These are phyloP conservation scores for Monascus ruber DNA, from an alignment of 2,329 filamentous ascomycete species.

Conservation along the genomic window DNA sequence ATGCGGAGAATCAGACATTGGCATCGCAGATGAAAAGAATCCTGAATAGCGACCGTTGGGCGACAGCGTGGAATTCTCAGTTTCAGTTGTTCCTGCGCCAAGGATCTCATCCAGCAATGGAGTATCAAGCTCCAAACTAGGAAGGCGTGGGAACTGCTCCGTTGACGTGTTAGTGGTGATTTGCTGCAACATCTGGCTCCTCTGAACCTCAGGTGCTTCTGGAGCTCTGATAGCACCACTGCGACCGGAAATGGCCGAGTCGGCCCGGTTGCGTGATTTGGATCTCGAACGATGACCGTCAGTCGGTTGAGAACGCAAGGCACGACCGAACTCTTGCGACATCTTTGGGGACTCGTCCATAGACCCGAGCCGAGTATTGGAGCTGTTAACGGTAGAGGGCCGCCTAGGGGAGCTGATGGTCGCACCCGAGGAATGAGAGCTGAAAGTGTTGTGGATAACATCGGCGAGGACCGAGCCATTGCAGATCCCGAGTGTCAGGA, in stretches of 20 bases:
- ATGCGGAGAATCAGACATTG: slow-evolving; percentile 55
- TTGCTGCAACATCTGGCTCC: slow-evolving; percentile 39
- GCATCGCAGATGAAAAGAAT: slow-evolving; percentile 78
- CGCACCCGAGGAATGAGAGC: slow-evolving; percentile 37
- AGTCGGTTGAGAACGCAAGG: slow-evolving; percentile 48
- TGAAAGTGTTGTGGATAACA: slow-evolving; percentile 49
- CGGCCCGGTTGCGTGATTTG: slow-evolving; percentile 40
- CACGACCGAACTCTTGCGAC: slow-evolving; percentile 55
- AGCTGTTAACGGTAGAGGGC: slow-evolving; percentile 40
- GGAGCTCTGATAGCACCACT: slow-evolving; percentile 27
- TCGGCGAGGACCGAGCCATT: slow-evolving; percentile 57
- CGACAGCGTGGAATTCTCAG: slow-evolving; percentile 17
- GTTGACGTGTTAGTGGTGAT: slow-evolving; percentile 27
- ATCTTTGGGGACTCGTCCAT: slow-evolving; percentile 52
- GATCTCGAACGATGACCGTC: slow-evolving; percentile 17
- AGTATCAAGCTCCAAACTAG: slow-evolving; percentile 34
- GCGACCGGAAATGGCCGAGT: slow-evolving; percentile 42
- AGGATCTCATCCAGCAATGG: slow-evolving; percentile 33
- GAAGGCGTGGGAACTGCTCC: slow-evolving; percentile 28
- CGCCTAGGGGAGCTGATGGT: slow-evolving; percentile 34
- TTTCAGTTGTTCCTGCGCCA: slow-evolving; percentile 14
- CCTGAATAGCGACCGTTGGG: slow-evolving; percentile 54
- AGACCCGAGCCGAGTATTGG: slow-evolving; percentile 46
- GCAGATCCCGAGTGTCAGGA: slow-evolving; percentile 62
- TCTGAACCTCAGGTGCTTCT: slow-evolving; percentile 43